Evolutionary conservation across 169 alveolate genomes (phyloP), one percentile per base, ranked within the genome.

Genomic region (Plasmodium gallinaceum): DNA sequence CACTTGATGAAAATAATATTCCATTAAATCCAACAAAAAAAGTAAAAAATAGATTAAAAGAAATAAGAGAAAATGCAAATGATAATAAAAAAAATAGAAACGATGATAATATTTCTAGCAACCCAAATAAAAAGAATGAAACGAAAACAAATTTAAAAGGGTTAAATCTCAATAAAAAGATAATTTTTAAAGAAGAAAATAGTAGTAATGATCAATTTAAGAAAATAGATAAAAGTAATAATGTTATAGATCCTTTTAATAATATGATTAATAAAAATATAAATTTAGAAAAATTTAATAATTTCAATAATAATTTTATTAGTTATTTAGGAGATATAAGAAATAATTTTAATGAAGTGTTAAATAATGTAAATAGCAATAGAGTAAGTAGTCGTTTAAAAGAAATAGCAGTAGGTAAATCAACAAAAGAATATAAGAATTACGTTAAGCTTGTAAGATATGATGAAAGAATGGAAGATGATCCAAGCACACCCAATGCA

Each of bases 401-500:
- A 62, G 96, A 94, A 78, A 94, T 94, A 26, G 96, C 96, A 39
- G 93, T 94, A 3, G 96, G 96, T 0, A 94, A 94, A 60, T 91
- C 96, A 0, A 94, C 96, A 6, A 94, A 94, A 88, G 96, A 94
- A 24, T 94, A 94, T 76, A 94, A 94, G 66, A 94, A 94, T 70
- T 94, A 94, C 83, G 93, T 94, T 43, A 85, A 80, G 62, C 72
- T 68, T 91, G 95, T 94, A 45, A 94, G 93, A 20, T 80, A 85
- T 65, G 94, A 92, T 26, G 93, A 94, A 65, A 88, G 96, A 26
- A 74, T 93, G 37, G 89, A 86, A 14, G 95, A 92, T 86, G 96
- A 94, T 16, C 96, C 96, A 12, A 92, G 86, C n/a, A 94, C 96
- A 20, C 96, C 96, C 10, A 89, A 94, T 70, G 69, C 93, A 22